Base-by-base conservation (phyloP, 257 asterid species). In the Lithospermum erythrorhizon region DNA sequence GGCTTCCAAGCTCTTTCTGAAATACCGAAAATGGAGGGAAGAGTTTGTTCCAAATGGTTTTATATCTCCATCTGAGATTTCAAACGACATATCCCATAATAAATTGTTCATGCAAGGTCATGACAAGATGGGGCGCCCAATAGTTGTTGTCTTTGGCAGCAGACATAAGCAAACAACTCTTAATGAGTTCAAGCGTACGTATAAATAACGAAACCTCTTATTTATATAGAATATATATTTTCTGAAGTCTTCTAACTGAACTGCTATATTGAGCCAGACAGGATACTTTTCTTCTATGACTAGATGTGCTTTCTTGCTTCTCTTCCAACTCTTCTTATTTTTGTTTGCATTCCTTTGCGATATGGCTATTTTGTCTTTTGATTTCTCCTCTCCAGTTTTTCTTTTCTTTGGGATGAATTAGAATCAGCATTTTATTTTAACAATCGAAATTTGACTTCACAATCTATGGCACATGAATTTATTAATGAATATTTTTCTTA, bases 51-150 rank as follows among this genome's bases (percentile, higher is more conserved):
- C 78, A 3, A 72, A 52, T 61, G 81, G 81, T 47, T 66, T 56
- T 68, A 66, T 76, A 54, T 72, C 78, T 37, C 68, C 69, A 30
- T 76, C 76, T 21, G 73, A 76, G 59, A 82, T 90, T 48, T 61
- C 79, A 6, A 85, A 77, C 51, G 81, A 87, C 67, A 65, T 90
- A 61, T 83, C 83, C 59, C 87, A 85, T 1, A 49, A 87, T 55
- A 90, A 90, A 82, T 37, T 87, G 17, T 85, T 85, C 61, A 81
- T 87, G 96, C 97, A 90, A 70, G 97, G 97, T 49, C 69, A 53
- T 20, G 96, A 90, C 68, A 90, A 76, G 79, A 74, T 60, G 29
- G 96, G 96, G 30, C 86, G 91, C 61, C 95, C 96, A 1, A 73
- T 85, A 9, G 83, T 71, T 15, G 73, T 87, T 35, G 83, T 73